Conservation (phyloP, 2,329 filamentous ascomycete genomes). For the Ampelomyces quisqualis region DNA sequence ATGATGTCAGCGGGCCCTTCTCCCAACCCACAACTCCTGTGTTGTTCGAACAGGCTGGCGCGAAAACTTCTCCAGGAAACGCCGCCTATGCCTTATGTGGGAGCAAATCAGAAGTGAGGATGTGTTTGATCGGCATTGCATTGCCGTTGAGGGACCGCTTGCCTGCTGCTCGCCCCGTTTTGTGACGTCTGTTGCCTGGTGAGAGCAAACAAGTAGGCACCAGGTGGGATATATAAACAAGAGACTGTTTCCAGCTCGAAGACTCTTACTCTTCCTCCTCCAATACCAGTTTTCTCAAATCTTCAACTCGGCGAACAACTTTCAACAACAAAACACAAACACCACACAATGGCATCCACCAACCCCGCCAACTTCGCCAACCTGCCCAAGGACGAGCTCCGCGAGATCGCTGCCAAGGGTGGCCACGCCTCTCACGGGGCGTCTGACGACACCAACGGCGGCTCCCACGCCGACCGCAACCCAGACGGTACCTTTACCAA, state of each 20-base stretch:
- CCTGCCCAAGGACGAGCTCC: conserved; percentile 52
- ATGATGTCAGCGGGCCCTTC: conserved; percentile 21
- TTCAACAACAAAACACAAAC: conserved; percentile 1
- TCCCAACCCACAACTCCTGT: not conserved
- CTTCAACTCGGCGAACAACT: not conserved
- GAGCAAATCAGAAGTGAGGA: conserved; percentile 9
- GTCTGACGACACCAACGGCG: not conserved
- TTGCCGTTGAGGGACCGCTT: not conserved
- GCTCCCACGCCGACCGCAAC: conserved; percentile 37
- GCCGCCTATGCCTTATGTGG: not conserved
- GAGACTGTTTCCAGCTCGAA: not conserved
- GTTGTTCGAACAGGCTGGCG: conserved; percentile 24
- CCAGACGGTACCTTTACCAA: conserved; percentile 44
- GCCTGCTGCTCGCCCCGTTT: conserved; percentile 8
- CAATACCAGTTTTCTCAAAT: not conserved
- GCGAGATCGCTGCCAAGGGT: conserved; percentile 53
- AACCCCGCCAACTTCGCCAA: conserved; percentile 58
- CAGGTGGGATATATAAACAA: conserved; percentile 13
- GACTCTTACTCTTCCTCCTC: not conserved
- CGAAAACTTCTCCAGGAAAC: not conserved
- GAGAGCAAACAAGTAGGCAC: conserved; percentile 15
- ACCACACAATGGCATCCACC: conserved; percentile 39
- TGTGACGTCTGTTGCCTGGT: conserved; percentile 22
- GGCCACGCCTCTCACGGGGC: conserved; percentile 47
- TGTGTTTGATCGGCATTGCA: conserved; percentile 9